A percentile compares a stretch with the other conserved stretches of the same genome.
These are phyloP conservation scores for Amaranthus hypochondriacus DNA, from an alignment of 148 eudicot species.

Conservation along the genomic window DNA sequence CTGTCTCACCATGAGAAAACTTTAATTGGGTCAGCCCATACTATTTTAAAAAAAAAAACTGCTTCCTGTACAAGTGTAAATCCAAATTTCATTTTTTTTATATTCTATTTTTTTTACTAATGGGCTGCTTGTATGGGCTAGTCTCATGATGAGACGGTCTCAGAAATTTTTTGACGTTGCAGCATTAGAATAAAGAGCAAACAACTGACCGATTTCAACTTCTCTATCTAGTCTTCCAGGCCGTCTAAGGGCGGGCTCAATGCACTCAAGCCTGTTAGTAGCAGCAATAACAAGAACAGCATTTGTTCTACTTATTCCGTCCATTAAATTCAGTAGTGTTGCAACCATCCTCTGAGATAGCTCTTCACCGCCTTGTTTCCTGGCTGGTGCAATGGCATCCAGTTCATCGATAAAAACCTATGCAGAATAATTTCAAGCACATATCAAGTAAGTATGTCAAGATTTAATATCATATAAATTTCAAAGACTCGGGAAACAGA, in stretches of 20 bases:
- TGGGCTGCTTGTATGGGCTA: too few species aligned
- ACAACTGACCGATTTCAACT: constrained; percentile 74
- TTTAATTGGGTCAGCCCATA: too few species aligned
- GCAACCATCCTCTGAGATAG: constrained; percentile 91
- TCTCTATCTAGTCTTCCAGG: constrained; percentile 94
- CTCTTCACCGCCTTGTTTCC: constrained; percentile 90
- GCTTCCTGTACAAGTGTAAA: too few species aligned
- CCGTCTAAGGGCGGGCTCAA: constrained; percentile 94
- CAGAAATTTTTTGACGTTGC: neutral
- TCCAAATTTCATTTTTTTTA: too few species aligned
- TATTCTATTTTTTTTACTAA: too few species aligned
- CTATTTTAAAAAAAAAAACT: too few species aligned
- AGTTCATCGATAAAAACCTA: constrained; percentile 92
- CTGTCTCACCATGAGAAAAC: too few species aligned
- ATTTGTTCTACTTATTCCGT: constrained; percentile 67
- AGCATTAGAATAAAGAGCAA: neutral
- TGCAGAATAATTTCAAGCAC: constrained; percentile 13
- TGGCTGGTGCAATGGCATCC: constrained; percentile 95
- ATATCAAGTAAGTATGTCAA: neutral
- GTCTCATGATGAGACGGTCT: neutral
- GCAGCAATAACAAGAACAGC: constrained; percentile 86
- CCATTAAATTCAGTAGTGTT: constrained; percentile 81
- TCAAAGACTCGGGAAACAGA: constrained; percentile 13
- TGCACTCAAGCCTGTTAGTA: constrained; percentile 76
- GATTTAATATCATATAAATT: neutral